Base-by-base conservation (phyloP, 1,139 yeast genomes). In the Magnusiomyces sp. region DNA sequence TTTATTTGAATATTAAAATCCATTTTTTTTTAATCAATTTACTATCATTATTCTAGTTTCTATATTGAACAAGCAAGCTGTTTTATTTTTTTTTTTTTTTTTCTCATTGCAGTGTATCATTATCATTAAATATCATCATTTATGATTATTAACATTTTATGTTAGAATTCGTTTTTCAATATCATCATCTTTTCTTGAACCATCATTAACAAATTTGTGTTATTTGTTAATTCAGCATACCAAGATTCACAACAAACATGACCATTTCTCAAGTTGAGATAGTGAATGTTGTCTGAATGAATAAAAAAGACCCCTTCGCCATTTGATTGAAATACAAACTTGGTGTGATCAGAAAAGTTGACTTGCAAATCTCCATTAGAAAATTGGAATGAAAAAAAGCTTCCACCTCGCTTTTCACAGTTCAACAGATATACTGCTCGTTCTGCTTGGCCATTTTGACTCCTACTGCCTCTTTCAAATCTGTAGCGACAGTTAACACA, bases 301-400 rank as follows among this genome's bases (percentile, higher is more conserved):
- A 90, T 81, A 60, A 88, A 88, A 38, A 95, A 87, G 39, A 90
- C 75, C 44, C 81, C 80, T 56, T 77, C 74, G 17, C 95, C 97
- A 50, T 79, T 73, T 58, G 82, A 82, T 44, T 92, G 83, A 42
- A 90, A 67, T 56, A 95, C 82, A 34, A 90, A 71, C 69, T 92
- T 92, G 68, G 85, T 90, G 63, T 92, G 98, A 69, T 92, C 98
- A 63, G 85, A 85, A 69, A 92, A 92, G 68, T 92, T 92, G 70
- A 89, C 89, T 67, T 92, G 98, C 68, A 85, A 80, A 45, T 88
- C 83, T 19, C 96, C 97, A 64, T 89, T 88, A 62, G 95, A 87
- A 72, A 92, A 71, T 66, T 88, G 95, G 71, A 94, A 92, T 95
- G 90, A 85, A 52, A 89, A 58, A 50, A 59, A 54, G 45, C 56